Conservation (phyloP, 345 rosid species). For the Microthlaspi erraticum region DNA sequence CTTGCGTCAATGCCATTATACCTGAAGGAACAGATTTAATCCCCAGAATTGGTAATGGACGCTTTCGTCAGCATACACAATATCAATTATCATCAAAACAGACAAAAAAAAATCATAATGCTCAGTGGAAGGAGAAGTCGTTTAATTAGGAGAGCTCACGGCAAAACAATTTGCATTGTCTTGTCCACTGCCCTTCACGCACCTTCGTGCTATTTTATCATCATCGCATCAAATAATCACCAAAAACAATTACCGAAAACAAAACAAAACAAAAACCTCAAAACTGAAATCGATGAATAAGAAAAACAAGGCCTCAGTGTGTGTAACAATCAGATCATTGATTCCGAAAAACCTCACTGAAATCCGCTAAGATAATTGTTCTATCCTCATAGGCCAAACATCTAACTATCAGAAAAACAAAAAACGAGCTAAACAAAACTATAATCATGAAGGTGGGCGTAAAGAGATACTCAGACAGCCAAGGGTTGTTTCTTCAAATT, state of each 20-base stretch:
- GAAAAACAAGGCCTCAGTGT: conserved; percentile 75
- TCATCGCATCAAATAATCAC: conserved; percentile 57
- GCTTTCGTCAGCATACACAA: too few species aligned
- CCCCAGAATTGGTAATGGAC: conserved; percentile 98
- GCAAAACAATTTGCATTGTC: conserved; percentile 45
- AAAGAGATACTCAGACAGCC: conserved; percentile 95
- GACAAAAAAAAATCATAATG: too few species aligned
- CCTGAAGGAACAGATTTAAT: conserved; percentile 65
- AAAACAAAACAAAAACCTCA: background rate
- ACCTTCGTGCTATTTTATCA: conserved; percentile 68
- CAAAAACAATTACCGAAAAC: background rate
- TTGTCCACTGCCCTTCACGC: conserved; percentile 83
- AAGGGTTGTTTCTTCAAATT: conserved; percentile 94
- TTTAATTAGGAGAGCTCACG: conserved; percentile 74
- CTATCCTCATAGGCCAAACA: conserved; percentile 77
- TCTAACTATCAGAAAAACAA: background rate
- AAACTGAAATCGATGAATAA: background rate
- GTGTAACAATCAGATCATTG: conserved; percentile 98
- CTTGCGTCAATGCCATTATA: conserved; percentile 93
- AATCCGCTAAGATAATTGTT: conserved; percentile 92
- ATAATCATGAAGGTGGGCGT: background rate
- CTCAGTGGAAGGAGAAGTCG: conserved; percentile 99
- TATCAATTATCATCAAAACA: too few species aligned
- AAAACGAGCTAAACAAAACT: fast-evolving
- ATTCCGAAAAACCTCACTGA: conserved; percentile 72